Evolutionary conservation across 2,329 filamentous ascomycete species (phyloP), one percentile per base, ranked within the genome.

Genomic region (Fusarium nurragi): DNA sequence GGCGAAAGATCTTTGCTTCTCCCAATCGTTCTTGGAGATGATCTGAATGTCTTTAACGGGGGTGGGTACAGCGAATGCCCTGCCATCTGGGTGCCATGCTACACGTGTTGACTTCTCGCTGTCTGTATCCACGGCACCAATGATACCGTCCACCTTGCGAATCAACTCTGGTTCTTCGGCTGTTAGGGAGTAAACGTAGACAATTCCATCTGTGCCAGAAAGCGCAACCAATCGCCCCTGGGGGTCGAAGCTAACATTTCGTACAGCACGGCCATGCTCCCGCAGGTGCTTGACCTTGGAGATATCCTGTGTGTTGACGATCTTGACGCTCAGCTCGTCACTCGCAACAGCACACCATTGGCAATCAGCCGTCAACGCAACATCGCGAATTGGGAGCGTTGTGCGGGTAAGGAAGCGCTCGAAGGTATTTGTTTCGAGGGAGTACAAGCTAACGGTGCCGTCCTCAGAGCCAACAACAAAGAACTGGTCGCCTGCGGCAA

Each of bases 341-440:
- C 94, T 97, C n/a, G 94, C 93, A 23, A 98, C 93, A 26, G 95
- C 95, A 66, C 90, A 92, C 94, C 93, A 98, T 71, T 91, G 86
- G 0, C 87, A 85, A 74, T 98, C 91, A 3, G 88, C 86, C 4
- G 93, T 94, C 14, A 99, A 81, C 5, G 92, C 89, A 50, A 99
- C 83, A 75, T 97, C 93, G 72, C 95, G 87, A 28, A 97, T 87
- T 1, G 95, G 92, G 4, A 97, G 81, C n/a, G 93, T 89, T 56
- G 90, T 92, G 65, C 95, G 89, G 23, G 93, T 85, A 47, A 99
- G 85, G 67, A 96, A 90, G 59, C 90, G 89, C 63, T 97, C 92
- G 78, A 96, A 92, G 25, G 82, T 77, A 71, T 89, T 89, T 4
- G 86, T 87, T 54, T 86, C 83, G 46, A 97, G 84, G n/a, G 91